Base-by-base conservation (phyloP, 768 basidiomycete species). In the Boletus rubescentipes region DNA sequence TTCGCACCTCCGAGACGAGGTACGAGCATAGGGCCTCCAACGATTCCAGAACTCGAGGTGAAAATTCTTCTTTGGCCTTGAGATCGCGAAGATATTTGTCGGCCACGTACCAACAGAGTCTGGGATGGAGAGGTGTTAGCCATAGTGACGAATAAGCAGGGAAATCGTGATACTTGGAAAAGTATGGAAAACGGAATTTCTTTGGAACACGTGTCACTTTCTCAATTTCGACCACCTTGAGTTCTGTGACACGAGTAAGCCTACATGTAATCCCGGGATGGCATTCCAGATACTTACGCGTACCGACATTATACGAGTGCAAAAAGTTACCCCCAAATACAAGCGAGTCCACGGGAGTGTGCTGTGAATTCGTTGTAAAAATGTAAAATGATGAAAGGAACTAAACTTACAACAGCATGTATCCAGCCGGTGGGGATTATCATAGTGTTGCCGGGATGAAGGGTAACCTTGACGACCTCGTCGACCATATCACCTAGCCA, bases 311-410 rank as follows among this genome's bases (percentile, higher is more conserved):
- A 70, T 89, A 93, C 9, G 93, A 95, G 72, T 99, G 96, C 46
- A 99, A 70, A 68, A 98, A 99, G 71, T 99, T 99, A 36, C 96
- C 96, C 2, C 96, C 96, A 64, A 98, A 96, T 1, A 99, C 97
- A 38, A 99, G 77, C 5, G 95, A 89, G 67, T 99, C 94, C 31
- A 79, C 72, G 0, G 96, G 96, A 0, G 97, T 98, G 71, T 91
- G 86, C 89, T 96, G 61, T 32, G 54, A 39, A 21, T 11, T 15
- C 21, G 35, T 59, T 42, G 57, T 53, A n/a, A 48, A 6, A 50
- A 39, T 49, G 18, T 36, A 14, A 21, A 20, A 47, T 15, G 7
- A 39, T 32, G 12, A 47, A 47, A 32, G 39, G 34, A 30, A 44
- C 35, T 4, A 46, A 44, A 73, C 89, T 68, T 68, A 96, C 94